Evolutionary conservation across 2,329 filamentous ascomycete species (phyloP), one percentile per base, ranked within the genome.

Genomic region (Calonectria pseudoreteaudii): DNA sequence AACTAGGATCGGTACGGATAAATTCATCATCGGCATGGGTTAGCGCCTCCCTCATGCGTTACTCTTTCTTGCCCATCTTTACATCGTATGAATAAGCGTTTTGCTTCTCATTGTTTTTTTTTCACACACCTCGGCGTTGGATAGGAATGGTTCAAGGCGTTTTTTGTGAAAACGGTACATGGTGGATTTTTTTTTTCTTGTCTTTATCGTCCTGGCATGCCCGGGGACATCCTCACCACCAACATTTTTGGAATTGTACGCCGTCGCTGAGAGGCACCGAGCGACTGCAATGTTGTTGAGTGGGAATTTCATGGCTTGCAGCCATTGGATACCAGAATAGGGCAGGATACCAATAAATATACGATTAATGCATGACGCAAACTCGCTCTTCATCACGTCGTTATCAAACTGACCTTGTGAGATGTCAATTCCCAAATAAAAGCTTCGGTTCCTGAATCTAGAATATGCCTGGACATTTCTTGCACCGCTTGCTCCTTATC

Each of bases 61-160:
- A 6, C 36, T 28, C 56, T 36, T 62, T 38, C 23, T 28, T 65
- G 41, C 60, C 44, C 44, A 20, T 49, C 14, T 47, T 14, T 49
- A 3, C 60, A 62, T 34, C 53, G 49, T 49, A 70, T 38, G 60
- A 70, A 34, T 47, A 36, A 70, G 68, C 68, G 49, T 34, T 62
- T 58, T 41, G 68, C 68, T 70, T 26, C 23, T n/a, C 20, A 26
- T 36, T 41, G 8, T 53, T 2, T 44, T 47, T 9, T 41, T 23
- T n/a, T 44, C 44, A 65, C 26, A 72, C 70, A 66, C 50, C 41
- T 49, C 31, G 71, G 71, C 50, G 71, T 73, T 72, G 71, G 66
- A 70, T 66, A 60, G 52, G 66, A 49, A 70, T 18, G 41, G 52
- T 60, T 49, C 11, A 53, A 41, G 50, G 71, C 66, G 60, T 47